Base-by-base conservation (phyloP, 345 rosid species). In the Eucalyptus cloeziana region DNA sequence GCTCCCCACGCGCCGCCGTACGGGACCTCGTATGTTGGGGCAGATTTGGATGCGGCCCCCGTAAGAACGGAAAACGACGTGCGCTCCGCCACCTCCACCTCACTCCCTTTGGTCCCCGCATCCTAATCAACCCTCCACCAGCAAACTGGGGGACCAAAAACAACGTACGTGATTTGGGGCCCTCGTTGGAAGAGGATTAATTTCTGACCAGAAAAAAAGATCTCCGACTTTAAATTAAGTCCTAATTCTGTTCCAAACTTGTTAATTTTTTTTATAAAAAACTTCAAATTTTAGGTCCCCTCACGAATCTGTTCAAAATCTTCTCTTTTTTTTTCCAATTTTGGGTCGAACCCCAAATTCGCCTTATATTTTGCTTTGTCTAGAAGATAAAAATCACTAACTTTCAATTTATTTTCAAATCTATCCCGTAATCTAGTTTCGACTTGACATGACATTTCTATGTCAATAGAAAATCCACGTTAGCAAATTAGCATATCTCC, bases 301-400 rank as follows among this genome's bases (percentile, higher is more conserved):
- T 52, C 56, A 52, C 4, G 10, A 19, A 52, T 52, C 0, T 52
- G 10, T 52, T 52, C 10, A 4, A 52, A 52, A 52, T 19, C 10
- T 3, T 52, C 16, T 19, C 21, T 0, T 19, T 19, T 0, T 19
- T 52, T 7, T 7, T 1, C 10, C 10, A 19, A 56, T 56, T 24
- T 24, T 56, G 30, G 27, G 27, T 56, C 27, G 4, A 24, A 24
- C 62, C 30, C 5, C 13, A 8, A 56, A 56, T 56, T 2, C 13
- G 1, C 30, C 62, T 56, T 24, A 24, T 9, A 56, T 56, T 56
- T 24, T 56, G 13, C 30, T 56, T 56, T 56, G 12, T 56, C 30
- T 25, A 56, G 2, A 21, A 56, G 22, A 52, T 19, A 52, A 22
- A 56, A 56, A 5, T 24, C 13, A 24, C 1, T 2, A 2, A 56